Conservation (phyloP, 2,329 filamentous ascomycete genomes). For the Ceratocystis diversiconidia region DNA sequence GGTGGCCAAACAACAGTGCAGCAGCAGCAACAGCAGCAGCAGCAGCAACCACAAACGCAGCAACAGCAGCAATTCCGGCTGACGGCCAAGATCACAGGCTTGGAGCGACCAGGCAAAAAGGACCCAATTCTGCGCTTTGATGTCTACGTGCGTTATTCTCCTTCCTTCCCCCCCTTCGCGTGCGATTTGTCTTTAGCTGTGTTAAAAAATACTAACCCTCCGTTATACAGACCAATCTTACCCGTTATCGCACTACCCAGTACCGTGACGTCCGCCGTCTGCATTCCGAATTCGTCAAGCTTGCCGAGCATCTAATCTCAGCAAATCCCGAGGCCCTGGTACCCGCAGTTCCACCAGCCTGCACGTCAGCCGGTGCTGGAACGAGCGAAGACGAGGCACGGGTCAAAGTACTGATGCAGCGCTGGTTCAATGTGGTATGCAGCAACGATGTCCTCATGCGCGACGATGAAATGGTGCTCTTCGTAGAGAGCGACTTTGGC, state of each 20-base stretch:
- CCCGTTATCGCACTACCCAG: conserved; percentile 91
- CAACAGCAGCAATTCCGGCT: conserved; percentile 60
- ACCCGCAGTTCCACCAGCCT: conserved; percentile 83
- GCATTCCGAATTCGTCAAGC: conserved; percentile 89
- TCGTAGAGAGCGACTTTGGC: conserved; percentile 97
- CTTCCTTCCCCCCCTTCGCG: not conserved
- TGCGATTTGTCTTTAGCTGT: too few relatives aligned
- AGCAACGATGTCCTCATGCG: conserved; percentile 82
- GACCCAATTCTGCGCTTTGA: conserved; percentile 91
- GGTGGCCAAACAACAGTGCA: not conserved
- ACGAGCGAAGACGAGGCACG: conserved; percentile 90
- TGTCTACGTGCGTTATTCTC: conserved; percentile 56
- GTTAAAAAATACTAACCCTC: not conserved
- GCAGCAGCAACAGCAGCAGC: conserved; percentile 2
- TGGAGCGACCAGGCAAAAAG: conserved; percentile 89
- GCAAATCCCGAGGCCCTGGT: conserved; percentile 95
- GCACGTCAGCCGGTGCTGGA: conserved; percentile 84
- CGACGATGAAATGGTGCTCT: conserved; percentile 94
- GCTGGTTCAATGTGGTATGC: conserved; percentile 91
- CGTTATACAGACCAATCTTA: conserved; percentile 72
- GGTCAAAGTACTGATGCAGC: conserved; percentile 78
- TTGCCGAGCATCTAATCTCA: conserved; percentile 90
- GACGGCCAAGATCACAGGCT: conserved; percentile 83
- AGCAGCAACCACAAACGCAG: conserved; percentile 19
- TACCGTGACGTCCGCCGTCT: conserved; percentile 93